These are phyloP conservation scores for Solanum appendiculatum DNA, from an alignment of 257 asterid genomes.

Conservation along the genomic window DNA sequence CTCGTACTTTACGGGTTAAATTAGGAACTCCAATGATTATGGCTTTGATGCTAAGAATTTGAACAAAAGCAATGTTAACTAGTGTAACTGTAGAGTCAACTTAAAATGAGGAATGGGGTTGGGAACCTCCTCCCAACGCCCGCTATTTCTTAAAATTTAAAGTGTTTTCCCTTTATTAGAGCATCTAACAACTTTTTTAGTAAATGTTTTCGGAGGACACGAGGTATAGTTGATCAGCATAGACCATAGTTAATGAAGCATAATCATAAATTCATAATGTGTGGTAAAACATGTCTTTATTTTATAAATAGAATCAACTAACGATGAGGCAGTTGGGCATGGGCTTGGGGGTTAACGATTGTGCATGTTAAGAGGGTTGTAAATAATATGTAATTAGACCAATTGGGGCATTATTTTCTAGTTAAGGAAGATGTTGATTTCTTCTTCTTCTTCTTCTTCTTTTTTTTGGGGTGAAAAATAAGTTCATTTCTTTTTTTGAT, in stretches of 20 bases:
- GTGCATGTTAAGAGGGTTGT: background rate
- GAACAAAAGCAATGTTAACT: background rate
- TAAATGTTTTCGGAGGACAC: background rate
- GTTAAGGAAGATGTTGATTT: background rate
- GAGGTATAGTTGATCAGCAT: background rate
- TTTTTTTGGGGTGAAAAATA: background rate
- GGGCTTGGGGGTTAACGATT: background rate
- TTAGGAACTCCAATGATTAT: background rate
- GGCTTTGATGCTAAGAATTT: background rate
- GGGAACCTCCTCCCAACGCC: background rate
- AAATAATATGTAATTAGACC: background rate
- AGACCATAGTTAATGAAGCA: background rate
- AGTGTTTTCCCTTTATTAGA: background rate
- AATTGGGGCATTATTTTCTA: background rate
- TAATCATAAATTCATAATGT: background rate
- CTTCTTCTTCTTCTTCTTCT: background rate
- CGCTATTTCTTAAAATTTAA: background rate
- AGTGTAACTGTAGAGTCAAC: background rate
- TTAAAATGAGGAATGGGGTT: background rate
- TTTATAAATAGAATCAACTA: background rate
- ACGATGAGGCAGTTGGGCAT: background rate
- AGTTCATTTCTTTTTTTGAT: background rate
- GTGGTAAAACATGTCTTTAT: background rate
- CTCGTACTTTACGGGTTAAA: background rate
- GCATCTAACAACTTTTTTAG: background rate